phyloP scores from a whole-genome alignment of 768 basidiomycete species.

The Termitomyces heimii region DNA sequence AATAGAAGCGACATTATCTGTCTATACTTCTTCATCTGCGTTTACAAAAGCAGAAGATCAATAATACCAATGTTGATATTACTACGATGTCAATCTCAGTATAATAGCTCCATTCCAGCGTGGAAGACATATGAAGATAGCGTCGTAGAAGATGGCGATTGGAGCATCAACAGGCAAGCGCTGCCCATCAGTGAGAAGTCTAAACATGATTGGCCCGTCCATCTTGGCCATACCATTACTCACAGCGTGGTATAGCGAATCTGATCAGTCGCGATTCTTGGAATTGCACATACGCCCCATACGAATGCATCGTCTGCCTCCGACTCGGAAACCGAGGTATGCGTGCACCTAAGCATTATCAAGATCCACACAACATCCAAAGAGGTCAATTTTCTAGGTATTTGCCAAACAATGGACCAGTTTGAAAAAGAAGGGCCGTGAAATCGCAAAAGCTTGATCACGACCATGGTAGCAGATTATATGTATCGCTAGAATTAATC shows the following conservation, averaged over 20 bases:
- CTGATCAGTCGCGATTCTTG: slow-evolving; percentile 15
- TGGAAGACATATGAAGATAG: slow-evolving; percentile 9
- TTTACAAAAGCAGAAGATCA: slow-evolving; percentile 9
- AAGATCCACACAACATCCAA: slow-evolving; percentile 1
- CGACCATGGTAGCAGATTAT: not conserved
- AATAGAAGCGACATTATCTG: slow-evolving; percentile 12
- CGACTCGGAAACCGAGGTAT: slow-evolving; percentile 10
- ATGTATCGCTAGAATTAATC: not conserved
- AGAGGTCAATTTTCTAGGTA: slow-evolving; percentile 12
- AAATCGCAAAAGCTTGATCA: slow-evolving; percentile 14
- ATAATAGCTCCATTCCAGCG: not conserved
- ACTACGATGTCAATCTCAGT: slow-evolving; percentile 7
- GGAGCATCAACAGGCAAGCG: slow-evolving; percentile 11
- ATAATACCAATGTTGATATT: slow-evolving; percentile 3
- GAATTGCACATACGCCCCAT: slow-evolving; percentile 12
- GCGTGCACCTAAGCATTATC: not conserved
- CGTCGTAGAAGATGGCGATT: slow-evolving; percentile 14
- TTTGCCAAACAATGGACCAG: slow-evolving; percentile 7
- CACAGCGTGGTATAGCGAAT: slow-evolving; percentile 15
- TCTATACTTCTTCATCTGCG: slow-evolving; percentile 8
- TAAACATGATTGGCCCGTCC: not conserved
- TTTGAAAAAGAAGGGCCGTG: slow-evolving; percentile 15
- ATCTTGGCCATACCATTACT: not conserved
- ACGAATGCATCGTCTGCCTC: slow-evolving; percentile 5
- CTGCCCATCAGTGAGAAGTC: slow-evolving; percentile 10